phyloP scores from a whole-genome alignment of 2,329 filamentous ascomycete species.

The Delphinella strobiligena region DNA sequence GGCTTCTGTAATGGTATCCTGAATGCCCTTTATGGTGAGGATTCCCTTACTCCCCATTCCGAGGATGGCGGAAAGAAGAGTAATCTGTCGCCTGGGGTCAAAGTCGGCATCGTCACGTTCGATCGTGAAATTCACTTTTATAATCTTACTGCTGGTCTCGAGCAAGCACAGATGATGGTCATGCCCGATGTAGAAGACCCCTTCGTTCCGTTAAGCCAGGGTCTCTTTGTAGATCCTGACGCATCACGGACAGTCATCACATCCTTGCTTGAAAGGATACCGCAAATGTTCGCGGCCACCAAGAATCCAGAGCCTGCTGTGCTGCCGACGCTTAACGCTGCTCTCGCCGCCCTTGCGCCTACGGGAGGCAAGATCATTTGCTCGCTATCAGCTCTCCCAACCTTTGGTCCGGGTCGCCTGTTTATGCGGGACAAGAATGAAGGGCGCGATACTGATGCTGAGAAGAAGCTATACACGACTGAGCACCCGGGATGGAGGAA shows the following conservation, averaged over 20 bases:
- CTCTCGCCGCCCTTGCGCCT: conserved; percentile 66
- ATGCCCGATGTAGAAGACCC: conserved; percentile 97
- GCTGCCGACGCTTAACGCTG: conserved; percentile 71
- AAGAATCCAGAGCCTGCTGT: conserved; percentile 88
- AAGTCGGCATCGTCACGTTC: conserved; percentile 89
- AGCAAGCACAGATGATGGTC: conserved; percentile 93
- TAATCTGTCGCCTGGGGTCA: conserved; percentile 63
- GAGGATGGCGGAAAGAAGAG: conserved; percentile 29
- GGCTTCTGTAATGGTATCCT: conserved; percentile 84
- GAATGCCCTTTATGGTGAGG: conserved; percentile 65
- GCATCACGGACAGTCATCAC: conserved; percentile 81
- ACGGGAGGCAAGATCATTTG: conserved; percentile 91
- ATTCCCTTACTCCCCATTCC: conserved; percentile 41
- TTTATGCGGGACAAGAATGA: conserved; percentile 83
- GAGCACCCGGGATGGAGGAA: conserved; percentile 86
- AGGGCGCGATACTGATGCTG: conserved; percentile 77
- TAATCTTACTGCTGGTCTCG: conserved; percentile 69
- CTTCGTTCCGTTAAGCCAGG: conserved; percentile 82
- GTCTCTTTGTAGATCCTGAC: conserved; percentile 87
- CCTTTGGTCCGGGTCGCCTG: conserved; percentile 77
- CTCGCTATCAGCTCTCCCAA: conserved; percentile 76
- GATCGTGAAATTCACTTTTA: conserved; percentile 98
- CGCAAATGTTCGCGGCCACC: conserved; percentile 72
- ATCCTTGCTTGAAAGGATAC: conserved; percentile 72
- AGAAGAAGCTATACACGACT: conserved; percentile 83